Percentiles rank a stretch among this genome's conserved stretches.
phyloP scores from a whole-genome alignment of 2,329 filamentous ascomycete species.

The Aureobasidium lini region DNA sequence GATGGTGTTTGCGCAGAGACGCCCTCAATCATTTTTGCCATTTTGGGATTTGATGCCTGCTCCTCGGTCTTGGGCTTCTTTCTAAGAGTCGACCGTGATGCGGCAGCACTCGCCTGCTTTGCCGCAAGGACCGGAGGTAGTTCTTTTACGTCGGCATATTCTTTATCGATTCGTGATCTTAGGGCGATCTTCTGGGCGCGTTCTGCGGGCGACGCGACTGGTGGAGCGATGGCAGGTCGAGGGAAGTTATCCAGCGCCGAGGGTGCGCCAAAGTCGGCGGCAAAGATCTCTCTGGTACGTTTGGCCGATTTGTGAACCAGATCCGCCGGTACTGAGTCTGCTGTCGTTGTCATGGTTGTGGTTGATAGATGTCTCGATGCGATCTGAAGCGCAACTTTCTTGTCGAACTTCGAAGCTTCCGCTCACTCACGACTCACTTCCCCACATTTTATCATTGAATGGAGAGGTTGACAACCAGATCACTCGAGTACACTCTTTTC shows the following conservation, averaged over 20 bases:
- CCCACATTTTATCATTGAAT: slow-evolving; percentile 8
- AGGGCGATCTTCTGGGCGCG: slow-evolving; percentile 42
- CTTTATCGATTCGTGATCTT: slow-evolving; percentile 54
- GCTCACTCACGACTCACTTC: not conserved
- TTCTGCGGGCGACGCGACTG: slow-evolving; percentile 37
- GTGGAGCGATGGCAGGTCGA: slow-evolving; percentile 36
- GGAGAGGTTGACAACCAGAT: not conserved
- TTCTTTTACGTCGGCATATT: slow-evolving; percentile 72
- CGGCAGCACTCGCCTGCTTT: slow-evolving; percentile 61
- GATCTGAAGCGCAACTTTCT: slow-evolving; percentile 5
- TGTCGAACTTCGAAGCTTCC: slow-evolving; percentile 4
- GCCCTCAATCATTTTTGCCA: slow-evolving; percentile 61
- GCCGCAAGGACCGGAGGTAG: slow-evolving; percentile 71
- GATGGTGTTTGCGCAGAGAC: slow-evolving; percentile 44
- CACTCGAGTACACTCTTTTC: too few species aligned
- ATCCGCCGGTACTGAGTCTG: slow-evolving; percentile 17
- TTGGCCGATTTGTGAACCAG: slow-evolving; percentile 43
- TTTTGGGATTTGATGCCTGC: slow-evolving; percentile 46
- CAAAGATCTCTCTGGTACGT: slow-evolving; percentile 48
- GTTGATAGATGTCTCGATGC: not conserved
- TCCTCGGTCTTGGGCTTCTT: slow-evolving; percentile 54
- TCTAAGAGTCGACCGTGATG: slow-evolving; percentile 51
- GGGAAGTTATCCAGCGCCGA: slow-evolving; percentile 34
- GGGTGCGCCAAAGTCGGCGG: slow-evolving; percentile 42
- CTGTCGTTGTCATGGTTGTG: slow-evolving; percentile 3